Evolutionary conservation across 1,284 basidiomycete genomes (phyloP).

Genomic region (Ceraceosorus guamensis): DNA sequence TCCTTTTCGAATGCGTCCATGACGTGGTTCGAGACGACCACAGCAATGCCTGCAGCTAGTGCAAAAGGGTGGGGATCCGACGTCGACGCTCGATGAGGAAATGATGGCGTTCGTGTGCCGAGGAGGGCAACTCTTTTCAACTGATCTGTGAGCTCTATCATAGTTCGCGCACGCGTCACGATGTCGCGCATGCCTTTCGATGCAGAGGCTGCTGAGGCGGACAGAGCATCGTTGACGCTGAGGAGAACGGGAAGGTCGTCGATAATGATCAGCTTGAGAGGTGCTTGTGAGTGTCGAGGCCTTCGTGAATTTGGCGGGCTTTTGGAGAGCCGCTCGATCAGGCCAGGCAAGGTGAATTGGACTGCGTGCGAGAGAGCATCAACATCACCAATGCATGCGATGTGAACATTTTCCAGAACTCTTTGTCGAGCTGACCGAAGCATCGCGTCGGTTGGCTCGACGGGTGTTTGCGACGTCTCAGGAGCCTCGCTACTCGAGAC

Average conservation of each 20-base stretch:
- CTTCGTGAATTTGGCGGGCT: background rate
- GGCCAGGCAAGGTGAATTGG: background rate
- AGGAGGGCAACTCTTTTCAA: background rate
- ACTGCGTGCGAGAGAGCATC: background rate
- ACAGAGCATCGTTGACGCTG: too few species aligned
- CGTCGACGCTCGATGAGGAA: background rate
- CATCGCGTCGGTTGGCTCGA: background rate
- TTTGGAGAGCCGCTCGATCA: background rate
- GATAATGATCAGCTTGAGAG: background rate
- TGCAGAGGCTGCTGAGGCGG: background rate
- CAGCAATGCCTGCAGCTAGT: background rate
- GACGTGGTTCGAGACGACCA: conserved; percentile 3
- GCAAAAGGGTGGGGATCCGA: background rate
- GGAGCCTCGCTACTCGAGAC: background rate
- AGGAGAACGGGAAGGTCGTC: background rate
- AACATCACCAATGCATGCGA: background rate
- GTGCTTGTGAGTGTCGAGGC: background rate
- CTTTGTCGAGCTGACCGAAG: background rate
- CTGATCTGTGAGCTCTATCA: background rate
- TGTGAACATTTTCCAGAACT: background rate
- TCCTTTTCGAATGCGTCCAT: conserved; percentile 4
- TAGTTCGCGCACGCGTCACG: background rate
- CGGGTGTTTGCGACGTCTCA: background rate
- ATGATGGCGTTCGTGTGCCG: background rate
- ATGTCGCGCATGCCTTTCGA: background rate